Evolutionary conservation across 2,329 filamentous ascomycete genomes (phyloP).

Genomic region (Claviceps sp.): DNA sequence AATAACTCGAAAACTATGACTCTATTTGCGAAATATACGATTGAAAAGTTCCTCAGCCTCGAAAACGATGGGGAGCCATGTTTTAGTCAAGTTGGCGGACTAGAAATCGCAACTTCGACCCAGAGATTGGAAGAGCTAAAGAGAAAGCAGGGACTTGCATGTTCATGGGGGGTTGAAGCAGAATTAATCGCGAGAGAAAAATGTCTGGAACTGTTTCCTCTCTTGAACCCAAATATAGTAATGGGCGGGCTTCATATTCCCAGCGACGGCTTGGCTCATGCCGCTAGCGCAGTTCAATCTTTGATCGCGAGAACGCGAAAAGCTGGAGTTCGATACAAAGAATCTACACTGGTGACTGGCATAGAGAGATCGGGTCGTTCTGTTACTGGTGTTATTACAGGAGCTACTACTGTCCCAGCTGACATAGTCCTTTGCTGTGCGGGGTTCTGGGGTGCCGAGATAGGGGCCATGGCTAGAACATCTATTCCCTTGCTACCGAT

Average conservation of each 20-base stretch:
- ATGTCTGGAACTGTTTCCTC: conserved; percentile 39
- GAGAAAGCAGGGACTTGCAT: conserved; percentile 46
- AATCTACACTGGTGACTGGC: conserved; percentile 41
- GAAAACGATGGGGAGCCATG: conserved; percentile 25
- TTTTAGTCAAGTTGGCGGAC: conserved; percentile 49
- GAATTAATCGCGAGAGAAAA: conserved; percentile 36
- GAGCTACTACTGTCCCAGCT: conserved; percentile 34
- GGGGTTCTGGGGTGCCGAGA: conserved; percentile 53
- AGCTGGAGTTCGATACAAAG: conserved; percentile 46
- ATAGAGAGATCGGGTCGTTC: conserved; percentile 34
- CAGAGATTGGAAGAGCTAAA: conserved; percentile 47
- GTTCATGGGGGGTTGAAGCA: conserved; percentile 47
- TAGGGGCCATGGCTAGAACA: conserved; percentile 47
- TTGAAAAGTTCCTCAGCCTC: conserved; percentile 44
- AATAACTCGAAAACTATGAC: conserved; percentile 45
- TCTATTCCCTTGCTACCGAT: conserved; percentile 46
- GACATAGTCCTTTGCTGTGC: conserved; percentile 51
- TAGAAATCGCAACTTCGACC: conserved; percentile 49
- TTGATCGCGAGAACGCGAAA: conserved; percentile 43
- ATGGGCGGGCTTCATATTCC: conserved; percentile 48
- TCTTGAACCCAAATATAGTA: conserved; percentile 37
- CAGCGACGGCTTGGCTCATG: conserved; percentile 45
- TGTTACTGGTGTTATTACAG: conserved; percentile 43
- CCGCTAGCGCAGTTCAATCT: conserved; percentile 46
- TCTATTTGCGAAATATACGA: conserved; percentile 45